Evolutionary conservation across 169 alveolate genomes (phyloP), one percentile per base, ranked within the genome.

Genomic region (Cryptosporidium parvum): DNA sequence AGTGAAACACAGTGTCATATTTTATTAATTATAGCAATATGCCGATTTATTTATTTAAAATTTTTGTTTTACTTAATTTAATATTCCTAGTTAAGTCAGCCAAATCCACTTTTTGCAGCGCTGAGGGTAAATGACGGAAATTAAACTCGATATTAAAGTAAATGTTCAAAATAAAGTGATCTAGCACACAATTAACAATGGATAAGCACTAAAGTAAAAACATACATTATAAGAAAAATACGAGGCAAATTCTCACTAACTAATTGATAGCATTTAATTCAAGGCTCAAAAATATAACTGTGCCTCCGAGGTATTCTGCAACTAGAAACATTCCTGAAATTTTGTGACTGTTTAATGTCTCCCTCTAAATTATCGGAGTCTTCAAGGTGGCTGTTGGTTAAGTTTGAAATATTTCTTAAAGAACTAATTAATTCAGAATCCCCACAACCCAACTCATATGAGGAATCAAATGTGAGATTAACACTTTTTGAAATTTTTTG

Each of bases 1-100:
- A 61, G 89, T 80, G 16, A 80, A 80, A 21, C 89, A 80, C 9
- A 80, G 33, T 12, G 89, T 48, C 89, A 80, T 80, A 16, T 18
- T 70, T 65, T 12, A 48, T 33, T 16, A 65, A n/a, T 65, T 33
- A 65, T 33, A 33, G 33, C 18, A 35, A 65, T 48, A 35, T 23
- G 2, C 14, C 14, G 10, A 23, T 70, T 70, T n/a, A 31, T 44
- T 70, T 44, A 6, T 23, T 12, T 0, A 8, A 16, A 39, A 21
- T 26, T 21, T 8, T 21, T 67, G 29, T 67, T 67, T 37, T 29
- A 9, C 51, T 67, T 21, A 2, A n/a, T 14, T 21, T 33, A 14
- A 26, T 12, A 33, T 48, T 53, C 3, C 0, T 5, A 33, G 29
- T 9, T 21, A 9, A 67, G n/a, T 56, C 35, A 23, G 26, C 37